Base-by-base conservation (phyloP, 1,139 yeast species). In the Arxiozyma slooffiae region DNA sequence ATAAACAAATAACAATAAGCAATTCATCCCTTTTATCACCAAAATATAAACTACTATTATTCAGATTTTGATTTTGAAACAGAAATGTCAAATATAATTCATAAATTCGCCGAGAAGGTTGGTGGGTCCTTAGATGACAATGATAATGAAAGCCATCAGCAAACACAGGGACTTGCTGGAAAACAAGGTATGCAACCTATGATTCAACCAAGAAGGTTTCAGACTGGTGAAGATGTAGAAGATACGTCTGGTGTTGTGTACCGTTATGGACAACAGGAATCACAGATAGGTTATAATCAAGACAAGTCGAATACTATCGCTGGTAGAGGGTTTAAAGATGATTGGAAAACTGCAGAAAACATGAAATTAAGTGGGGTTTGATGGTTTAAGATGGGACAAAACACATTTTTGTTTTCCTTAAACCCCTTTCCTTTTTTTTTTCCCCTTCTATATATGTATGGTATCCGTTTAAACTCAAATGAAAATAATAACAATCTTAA, bases 41-140 rank as follows among this genome's bases (percentile, higher is more conserved):
- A 14, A 30, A 9, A n/a, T 14, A 20, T 9, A 11, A 37, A 21
- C 30, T 37, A 44, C 41, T 36, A 23, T n/a, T n/a, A n/a, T 30
- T 18, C 38, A 22, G 18, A 37, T 21, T 44, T 37, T 22, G 24
- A 40, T 23, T 30, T 36, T 24, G 38, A 45, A 30, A 26, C 38
- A 38, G 47, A 41, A 17, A 62, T 62, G 63, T 57, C 67, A 41
- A 57, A 60, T 45, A 46, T 63, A 49, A 48, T 62, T 26, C 60
- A 63, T 52, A 62, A 62, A 47, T 51, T 63, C 26, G 50, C 63
- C 8, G 65, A 61, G 24, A 62, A 62, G 45, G 44, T 62, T 22
- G 48, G 57, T 37, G 57, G 57, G 30, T 53, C 57, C 47, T 56
- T 53, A 20, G 52, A 57, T 38, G 49, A 55, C 21, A 44, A 55